These are phyloP conservation scores for Hypoxylon sp. DNA, from an alignment of 2,329 filamentous ascomycete species.

Conservation along the genomic window DNA sequence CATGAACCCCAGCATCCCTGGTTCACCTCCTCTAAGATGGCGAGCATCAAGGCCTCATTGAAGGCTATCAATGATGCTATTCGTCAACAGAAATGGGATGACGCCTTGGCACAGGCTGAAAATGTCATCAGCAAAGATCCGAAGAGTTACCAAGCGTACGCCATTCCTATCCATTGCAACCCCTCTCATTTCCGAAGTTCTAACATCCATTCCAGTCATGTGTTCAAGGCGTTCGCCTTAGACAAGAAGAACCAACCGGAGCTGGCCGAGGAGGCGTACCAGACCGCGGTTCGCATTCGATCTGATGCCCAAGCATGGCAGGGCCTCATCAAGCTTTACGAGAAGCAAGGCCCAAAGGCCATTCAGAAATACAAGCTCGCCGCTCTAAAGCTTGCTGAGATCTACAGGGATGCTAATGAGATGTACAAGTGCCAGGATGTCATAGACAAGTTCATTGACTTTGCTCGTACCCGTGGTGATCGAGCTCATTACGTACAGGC, in stretches of 20 bases:
- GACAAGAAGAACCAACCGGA: slow-evolving; percentile 81
- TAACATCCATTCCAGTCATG: slow-evolving; percentile 65
- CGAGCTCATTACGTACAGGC: slow-evolving; percentile 82
- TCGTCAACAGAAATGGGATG: slow-evolving; percentile 83
- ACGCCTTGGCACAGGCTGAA: slow-evolving; percentile 78
- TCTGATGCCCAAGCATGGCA: slow-evolving; percentile 91
- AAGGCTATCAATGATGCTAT: slow-evolving; percentile 86
- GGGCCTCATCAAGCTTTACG: slow-evolving; percentile 87
- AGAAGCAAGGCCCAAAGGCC: slow-evolving; percentile 79
- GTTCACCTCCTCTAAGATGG: slow-evolving; percentile 59
- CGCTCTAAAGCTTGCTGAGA: slow-evolving; percentile 79
- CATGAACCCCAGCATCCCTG: slow-evolving; percentile 44
- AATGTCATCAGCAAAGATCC: slow-evolving; percentile 79
- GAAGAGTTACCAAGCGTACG: slow-evolving; percentile 85
- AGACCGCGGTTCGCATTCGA: slow-evolving; percentile 78
- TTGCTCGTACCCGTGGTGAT: slow-evolving; percentile 80
- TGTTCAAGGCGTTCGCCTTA: slow-evolving; percentile 89
- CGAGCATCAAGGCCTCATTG: slow-evolving; percentile 77
- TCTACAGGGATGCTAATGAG: slow-evolving; percentile 78
- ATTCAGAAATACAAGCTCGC: slow-evolving; percentile 82
- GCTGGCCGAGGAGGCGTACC: slow-evolving; percentile 83
- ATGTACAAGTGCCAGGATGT: slow-evolving; percentile 75
- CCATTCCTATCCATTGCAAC: slow-evolving; percentile 19
- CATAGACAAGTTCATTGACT: slow-evolving; percentile 84
- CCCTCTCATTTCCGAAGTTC: slow-evolving; percentile 5